Percentiles rank a stretch among this genome's conserved stretches.
These are phyloP conservation scores for Syzygium malaccense DNA, from an alignment of 441 rosid genomes.

Conservation along the genomic window DNA sequence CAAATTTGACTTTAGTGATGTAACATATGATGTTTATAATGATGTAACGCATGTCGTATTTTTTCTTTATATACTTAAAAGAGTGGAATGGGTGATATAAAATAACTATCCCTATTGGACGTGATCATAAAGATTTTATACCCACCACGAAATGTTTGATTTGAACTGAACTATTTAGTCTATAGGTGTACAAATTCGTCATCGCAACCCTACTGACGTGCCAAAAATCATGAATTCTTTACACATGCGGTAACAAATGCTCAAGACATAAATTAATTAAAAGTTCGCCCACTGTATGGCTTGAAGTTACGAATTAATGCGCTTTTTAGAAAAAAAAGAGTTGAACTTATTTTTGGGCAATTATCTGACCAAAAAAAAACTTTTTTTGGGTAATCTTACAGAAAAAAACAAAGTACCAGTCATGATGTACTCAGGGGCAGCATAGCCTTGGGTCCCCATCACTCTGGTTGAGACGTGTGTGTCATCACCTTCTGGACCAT, in stretches of 20 bases:
- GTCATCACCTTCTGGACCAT: constrained; percentile 67
- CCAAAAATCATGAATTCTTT: rapidly evolving
- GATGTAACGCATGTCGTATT: background rate
- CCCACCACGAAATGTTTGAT: background rate
- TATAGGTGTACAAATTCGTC: background rate
- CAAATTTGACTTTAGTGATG: background rate
- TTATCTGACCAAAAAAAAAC: background rate
- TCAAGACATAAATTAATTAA: background rate
- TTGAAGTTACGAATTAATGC: background rate
- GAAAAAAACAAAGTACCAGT: constrained; percentile 24
- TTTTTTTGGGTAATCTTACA: background rate
- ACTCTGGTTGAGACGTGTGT: constrained; percentile 68
- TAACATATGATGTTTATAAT: background rate
- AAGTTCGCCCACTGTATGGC: background rate
- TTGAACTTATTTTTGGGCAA: background rate
- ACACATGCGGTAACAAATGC: background rate
- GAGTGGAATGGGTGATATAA: background rate
- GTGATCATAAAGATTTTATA: background rate
- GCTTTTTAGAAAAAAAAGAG: background rate
- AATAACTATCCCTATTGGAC: background rate
- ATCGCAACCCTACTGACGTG: background rate
- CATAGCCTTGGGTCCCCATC: constrained; percentile 75
- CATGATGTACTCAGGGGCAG: constrained; percentile 71
- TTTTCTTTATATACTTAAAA: background rate
- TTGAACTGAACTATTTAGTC: background rate